Conservation (phyloP, 2,329 filamentous ascomycete genomes). For the Fusarium foetens region DNA sequence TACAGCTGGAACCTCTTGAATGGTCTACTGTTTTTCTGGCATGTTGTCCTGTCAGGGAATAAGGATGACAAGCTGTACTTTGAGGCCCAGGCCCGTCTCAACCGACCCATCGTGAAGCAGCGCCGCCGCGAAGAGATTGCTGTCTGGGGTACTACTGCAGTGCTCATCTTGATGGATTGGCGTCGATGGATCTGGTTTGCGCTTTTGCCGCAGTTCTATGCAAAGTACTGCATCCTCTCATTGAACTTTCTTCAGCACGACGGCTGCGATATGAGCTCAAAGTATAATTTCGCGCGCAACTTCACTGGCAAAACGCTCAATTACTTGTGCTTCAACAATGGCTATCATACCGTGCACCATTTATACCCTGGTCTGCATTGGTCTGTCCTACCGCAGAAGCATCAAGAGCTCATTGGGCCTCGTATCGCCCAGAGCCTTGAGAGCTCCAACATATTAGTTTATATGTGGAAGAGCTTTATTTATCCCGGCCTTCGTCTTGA, state of each 20-base stretch:
- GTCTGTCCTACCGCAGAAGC: slow-evolving; percentile 14
- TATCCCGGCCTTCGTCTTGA: slow-evolving; percentile 12
- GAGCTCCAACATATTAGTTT: background rate
- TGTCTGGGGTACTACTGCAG: slow-evolving; percentile 3
- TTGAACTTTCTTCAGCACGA: slow-evolving; percentile 24
- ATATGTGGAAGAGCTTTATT: slow-evolving; percentile 18
- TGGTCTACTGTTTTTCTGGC: slow-evolving; percentile 16
- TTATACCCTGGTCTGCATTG: slow-evolving; percentile 13
- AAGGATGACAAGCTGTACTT: slow-evolving; percentile 22
- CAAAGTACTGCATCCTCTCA: slow-evolving; percentile 16
- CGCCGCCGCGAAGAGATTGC: slow-evolving; percentile 12
- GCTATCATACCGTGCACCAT: slow-evolving; percentile 22
- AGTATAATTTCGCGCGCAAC: slow-evolving; percentile 22
- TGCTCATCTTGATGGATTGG: slow-evolving; percentile 13
- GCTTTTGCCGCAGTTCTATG: slow-evolving; percentile 9
- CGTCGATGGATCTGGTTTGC: slow-evolving; percentile 27
- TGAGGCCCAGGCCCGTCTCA: slow-evolving; percentile 12
- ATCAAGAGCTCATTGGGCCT: slow-evolving; percentile 5
- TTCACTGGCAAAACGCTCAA: slow-evolving; percentile 5
- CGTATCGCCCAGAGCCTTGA: slow-evolving; percentile 1
- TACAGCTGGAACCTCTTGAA: slow-evolving; percentile 26
- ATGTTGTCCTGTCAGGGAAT: slow-evolving; percentile 10
- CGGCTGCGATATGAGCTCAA: slow-evolving; percentile 22
- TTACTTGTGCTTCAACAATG: slow-evolving; percentile 21
- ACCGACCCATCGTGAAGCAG: slow-evolving; percentile 15